Base-by-base conservation (phyloP, 345 rosid genomes). In the Eutrema heterophyllum region DNA sequence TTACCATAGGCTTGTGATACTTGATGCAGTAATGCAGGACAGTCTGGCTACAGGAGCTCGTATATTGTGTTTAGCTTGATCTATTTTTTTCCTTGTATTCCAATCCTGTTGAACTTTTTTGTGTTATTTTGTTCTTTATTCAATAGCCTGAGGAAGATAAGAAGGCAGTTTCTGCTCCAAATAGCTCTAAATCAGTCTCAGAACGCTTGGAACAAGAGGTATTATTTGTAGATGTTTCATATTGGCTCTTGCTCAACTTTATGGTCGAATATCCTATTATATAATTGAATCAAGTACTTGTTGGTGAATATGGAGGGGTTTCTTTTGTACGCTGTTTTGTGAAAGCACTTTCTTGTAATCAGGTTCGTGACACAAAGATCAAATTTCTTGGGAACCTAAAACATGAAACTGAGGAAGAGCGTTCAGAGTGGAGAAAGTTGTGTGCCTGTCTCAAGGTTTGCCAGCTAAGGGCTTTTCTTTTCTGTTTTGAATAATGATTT, bases 151-250 rank as follows among this genome's bases (percentile, higher is more conserved):
- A 87, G 39, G 96, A 87, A 72, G 93, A 90, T 50, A 88, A 86
- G 73, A 88, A 83, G 67, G 85, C 86, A 59, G 80, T 75, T 56
- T 82, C 92, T 81, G 67, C 89, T 30, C 35, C 93, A 73, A 76
- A 78, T 72, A 26, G 82, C 83, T 68, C 81, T 24, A 90, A 84
- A 75, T 40, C 90, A 67, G 86, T 85, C 45, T 79, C 91, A 7
- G 89, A 92, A 74, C 97, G 91, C 41, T 71, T 95, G 68, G 89
- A 86, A 68, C 88, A 92, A 75, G 96, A 90, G 99, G 99, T 95
- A 82, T 53, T 70, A 61, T 55, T 55, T 57, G 53, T 62, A 57
- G 50, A 61, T 39, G 58, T 38, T 63, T 39, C 27, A 29, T 53
- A 11, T 49, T 9, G 35, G 39, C 51, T 16, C 32, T 48, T 56